Percentiles rank a stretch among this genome's conserved stretches.
Evolutionary conservation across 805 yeast species (phyloP).

Genomic region (Candida ipomoeae): DNA sequence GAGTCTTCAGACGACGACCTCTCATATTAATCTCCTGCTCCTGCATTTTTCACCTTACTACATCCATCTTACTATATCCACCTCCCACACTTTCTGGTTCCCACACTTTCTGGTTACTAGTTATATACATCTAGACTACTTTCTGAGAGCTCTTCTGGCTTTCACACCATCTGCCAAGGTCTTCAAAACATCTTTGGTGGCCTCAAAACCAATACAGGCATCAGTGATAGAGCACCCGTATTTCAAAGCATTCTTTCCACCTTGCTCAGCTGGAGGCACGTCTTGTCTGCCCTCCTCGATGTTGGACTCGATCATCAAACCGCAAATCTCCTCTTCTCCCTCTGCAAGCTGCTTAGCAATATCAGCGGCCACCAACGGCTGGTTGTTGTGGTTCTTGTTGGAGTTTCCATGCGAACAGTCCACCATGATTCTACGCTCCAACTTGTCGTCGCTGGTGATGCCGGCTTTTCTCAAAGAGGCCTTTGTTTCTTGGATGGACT

Average conservation of each 20-base stretch:
- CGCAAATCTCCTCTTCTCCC: conserved; percentile 80
- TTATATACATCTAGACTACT: not conserved
- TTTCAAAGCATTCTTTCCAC: conserved; percentile 54
- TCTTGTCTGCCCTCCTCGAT: conserved; percentile 88
- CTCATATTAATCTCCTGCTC: not conserved
- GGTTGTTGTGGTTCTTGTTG: conserved; percentile 88
- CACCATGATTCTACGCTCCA: conserved; percentile 67
- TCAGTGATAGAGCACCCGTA: conserved; percentile 97
- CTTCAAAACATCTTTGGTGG: conserved; percentile 75
- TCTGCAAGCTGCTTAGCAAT: conserved; percentile 77
- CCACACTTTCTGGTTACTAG: not conserved
- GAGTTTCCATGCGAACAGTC: conserved; percentile 99
- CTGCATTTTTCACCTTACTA: not conserved
- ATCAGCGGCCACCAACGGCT: conserved; percentile 82
- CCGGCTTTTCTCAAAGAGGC: conserved; percentile 47
- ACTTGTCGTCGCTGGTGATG: conserved; percentile 43
- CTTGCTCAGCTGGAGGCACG: conserved; percentile 54
- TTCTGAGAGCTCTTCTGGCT: conserved; percentile 56
- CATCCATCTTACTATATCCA: not conserved
- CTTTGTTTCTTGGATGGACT: conserved; percentile 72
- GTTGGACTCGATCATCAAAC: conserved; percentile 94
- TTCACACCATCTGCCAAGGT: conserved; percentile 80
- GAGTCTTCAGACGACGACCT: conserved; percentile 11
- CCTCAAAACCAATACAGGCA: conserved; percentile 91
- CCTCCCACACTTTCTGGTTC: not conserved